Evolutionary conservation across 352 stramenopile genomes (phyloP), one percentile per base, ranked within the genome.

Genomic region (Globisporangium parvum): DNA sequence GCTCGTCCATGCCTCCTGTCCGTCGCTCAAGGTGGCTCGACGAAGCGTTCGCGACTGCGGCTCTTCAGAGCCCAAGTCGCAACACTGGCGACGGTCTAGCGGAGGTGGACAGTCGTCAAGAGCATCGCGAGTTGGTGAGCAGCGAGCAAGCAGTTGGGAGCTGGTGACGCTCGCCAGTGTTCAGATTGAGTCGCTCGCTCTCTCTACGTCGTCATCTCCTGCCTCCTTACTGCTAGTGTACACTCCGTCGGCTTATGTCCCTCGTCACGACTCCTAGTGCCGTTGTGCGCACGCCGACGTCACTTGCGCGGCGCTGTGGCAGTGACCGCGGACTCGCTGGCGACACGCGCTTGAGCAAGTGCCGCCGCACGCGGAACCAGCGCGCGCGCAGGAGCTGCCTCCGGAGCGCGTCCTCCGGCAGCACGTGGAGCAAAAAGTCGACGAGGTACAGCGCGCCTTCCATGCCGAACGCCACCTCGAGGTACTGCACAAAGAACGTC

Each of bases 351-450:
- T 84, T 84, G 15, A 69, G 60, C 40, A 93, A 60, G 28, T 81
- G 77, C 31, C 72, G 54, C 18, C 85, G 74, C n/a, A 93, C 61
- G 21, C 79, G 77, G 6, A 78, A 71, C 83, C 83, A 93, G 1
- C 80, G 77, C 23, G 76, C 74, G 1, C 75, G 63, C 11, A 86
- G 55, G 45, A 93, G 55, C 44, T 90, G 69, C 46, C 87, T 78
- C 11, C 84, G 70, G 15, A 92, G 62, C 10, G 74, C 67, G 46
- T 76, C 57, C 47, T 91, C 78, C 0, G 84, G 84, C 26, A 94
- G 67, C 21, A 94, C 80, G 48, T 92, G 70, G 33, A 92, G 70
- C 51, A 94, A 47, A 54, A 94, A 91, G 58, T 94, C 84, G 17
- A 91, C 79, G 20, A 94, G 70, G 53, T 92, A 94, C 17, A 62